Percentiles rank a stretch among this genome's conserved stretches.
Evolutionary conservation across 1,139 yeast genomes (phyloP).

Genomic region (Kodamaea alishanica): DNA sequence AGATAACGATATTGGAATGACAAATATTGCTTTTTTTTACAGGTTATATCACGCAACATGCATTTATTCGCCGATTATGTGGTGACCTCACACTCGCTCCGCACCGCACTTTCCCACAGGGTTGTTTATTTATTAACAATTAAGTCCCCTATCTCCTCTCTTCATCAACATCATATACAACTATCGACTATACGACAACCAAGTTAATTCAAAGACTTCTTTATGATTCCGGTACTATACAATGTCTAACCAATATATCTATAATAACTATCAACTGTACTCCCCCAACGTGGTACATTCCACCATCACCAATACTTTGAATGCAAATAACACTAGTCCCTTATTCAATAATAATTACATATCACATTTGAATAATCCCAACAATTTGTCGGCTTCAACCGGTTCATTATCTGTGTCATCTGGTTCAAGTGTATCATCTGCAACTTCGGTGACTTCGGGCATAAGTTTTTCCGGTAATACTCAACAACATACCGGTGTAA

Average conservation of each 20-base stretch:
- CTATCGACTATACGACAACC: too few species aligned
- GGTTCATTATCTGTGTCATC: slow-evolving; percentile 18
- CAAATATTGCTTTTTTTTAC: background rate
- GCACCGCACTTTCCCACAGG: too few species aligned
- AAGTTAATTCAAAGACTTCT: too few species aligned
- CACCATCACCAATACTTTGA: slow-evolving; percentile 2
- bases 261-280: slow-evolving; percentile 33
- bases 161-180: too few species aligned
- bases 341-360: slow-evolving; percentile 28
- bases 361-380: slow-evolving; percentile 16
- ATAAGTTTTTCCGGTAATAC: slow-evolving; percentile 6
- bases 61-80: too few species aligned
- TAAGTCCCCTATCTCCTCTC: too few species aligned
- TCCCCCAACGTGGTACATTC: slow-evolving; percentile 30
- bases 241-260: slow-evolving; percentile 38
- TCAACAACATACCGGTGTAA: slow-evolving; percentile 7
- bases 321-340: slow-evolving; percentile 22
- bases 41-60: too few species aligned
- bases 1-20: background rate
- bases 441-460: slow-evolving; percentile 11
- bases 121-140: too few species aligned
- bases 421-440: slow-evolving; percentile 3
- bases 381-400: slow-evolving; percentile 7
- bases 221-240: slow-evolving; percentile 5
- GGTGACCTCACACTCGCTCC: too few species aligned